Percentiles rank a stretch among this genome's conserved stretches.
Conservation (phyloP, 2,329 filamentous ascomycete species). For the Exserohilum rostratum region DNA sequence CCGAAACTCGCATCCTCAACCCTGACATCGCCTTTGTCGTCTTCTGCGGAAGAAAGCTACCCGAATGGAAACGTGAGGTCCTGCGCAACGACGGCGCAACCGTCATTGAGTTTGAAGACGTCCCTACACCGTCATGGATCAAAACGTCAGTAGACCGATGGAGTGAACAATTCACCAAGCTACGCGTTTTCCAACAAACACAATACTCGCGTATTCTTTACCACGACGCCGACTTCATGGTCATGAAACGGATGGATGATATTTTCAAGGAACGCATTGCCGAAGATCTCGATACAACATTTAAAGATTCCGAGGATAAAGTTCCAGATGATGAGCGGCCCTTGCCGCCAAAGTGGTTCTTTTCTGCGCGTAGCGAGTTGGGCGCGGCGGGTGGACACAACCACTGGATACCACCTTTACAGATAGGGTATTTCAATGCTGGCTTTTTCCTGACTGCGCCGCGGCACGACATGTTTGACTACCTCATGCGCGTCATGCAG, state of each 20-base stretch:
- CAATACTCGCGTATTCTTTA: conserved; percentile 53
- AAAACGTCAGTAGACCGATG: conserved; percentile 48
- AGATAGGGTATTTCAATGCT: neutral
- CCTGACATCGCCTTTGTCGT: conserved; percentile 48
- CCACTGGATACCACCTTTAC: neutral
- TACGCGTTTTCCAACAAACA: conserved; percentile 51
- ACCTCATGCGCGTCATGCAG: neutral
- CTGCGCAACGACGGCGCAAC: conserved; percentile 50
- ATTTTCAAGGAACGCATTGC: conserved; percentile 50
- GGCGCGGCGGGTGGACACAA: neutral
- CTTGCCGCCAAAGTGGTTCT: neutral
- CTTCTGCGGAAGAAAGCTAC: conserved; percentile 36
- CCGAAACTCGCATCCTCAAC: conserved; percentile 41
- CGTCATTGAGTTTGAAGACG: conserved; percentile 47
- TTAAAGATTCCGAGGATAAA: neutral
- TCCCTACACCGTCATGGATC: conserved; percentile 45
- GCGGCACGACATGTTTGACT: neutral
- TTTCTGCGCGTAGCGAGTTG: neutral
- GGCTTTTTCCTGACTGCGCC: neutral
- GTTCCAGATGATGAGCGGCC: neutral
- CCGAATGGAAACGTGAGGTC: conserved; percentile 27
- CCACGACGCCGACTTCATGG: conserved; percentile 53
- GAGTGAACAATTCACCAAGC: conserved; percentile 54
- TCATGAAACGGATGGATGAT: conserved; percentile 46
- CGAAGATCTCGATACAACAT: neutral